Percentiles rank a stretch among this genome's conserved stretches.
These are phyloP conservation scores for Porodaedalea pini DNA, from an alignment of 1,284 basidiomycete genomes.

Conservation along the genomic window DNA sequence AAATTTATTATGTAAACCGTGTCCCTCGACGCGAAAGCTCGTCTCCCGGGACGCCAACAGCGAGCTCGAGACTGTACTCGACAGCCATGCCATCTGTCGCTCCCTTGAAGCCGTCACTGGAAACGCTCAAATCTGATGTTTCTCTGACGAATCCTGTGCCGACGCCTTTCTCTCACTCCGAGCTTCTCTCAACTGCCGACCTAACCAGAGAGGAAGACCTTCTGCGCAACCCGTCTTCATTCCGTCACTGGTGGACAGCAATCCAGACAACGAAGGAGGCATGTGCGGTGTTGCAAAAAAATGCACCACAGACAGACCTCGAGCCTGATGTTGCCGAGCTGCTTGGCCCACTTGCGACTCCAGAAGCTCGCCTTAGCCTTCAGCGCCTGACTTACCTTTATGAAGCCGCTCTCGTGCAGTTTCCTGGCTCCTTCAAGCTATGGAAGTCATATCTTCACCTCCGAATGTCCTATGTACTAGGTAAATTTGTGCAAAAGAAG, in stretches of 20 bases:
- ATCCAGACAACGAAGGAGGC: conserved; percentile 76
- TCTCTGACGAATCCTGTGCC: conserved; percentile 86
- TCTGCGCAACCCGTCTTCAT: conserved; percentile 87
- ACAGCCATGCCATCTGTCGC: conserved; percentile 50
- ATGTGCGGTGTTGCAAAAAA: conserved; percentile 53
- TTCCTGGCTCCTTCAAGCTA: conserved; percentile 88
- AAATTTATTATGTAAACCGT: neutral
- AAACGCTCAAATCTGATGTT: conserved; percentile 59
- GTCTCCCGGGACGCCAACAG: neutral
- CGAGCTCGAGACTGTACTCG: conserved; percentile 28
- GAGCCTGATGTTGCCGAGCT: conserved; percentile 48
- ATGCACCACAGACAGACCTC: conserved; percentile 46
- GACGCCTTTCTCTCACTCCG: conserved; percentile 71
- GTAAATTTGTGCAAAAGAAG: conserved; percentile 68
- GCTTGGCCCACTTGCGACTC: conserved; percentile 73
- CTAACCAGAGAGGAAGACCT: conserved; percentile 92
- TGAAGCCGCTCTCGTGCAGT: conserved; percentile 86
- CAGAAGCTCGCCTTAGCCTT: conserved; percentile 68
- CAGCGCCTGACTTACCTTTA: conserved; percentile 88
- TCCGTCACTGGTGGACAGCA: conserved; percentile 89
- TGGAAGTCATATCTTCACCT: conserved; percentile 92
- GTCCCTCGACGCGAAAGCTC: conserved; percentile 1
- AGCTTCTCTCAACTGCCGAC: conserved; percentile 75
- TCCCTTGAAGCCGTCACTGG: conserved; percentile 41
- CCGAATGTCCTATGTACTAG: conserved; percentile 85